Base-by-base conservation (phyloP, 352 stramenopile genomes). In the Pythium apleroticum region DNA sequence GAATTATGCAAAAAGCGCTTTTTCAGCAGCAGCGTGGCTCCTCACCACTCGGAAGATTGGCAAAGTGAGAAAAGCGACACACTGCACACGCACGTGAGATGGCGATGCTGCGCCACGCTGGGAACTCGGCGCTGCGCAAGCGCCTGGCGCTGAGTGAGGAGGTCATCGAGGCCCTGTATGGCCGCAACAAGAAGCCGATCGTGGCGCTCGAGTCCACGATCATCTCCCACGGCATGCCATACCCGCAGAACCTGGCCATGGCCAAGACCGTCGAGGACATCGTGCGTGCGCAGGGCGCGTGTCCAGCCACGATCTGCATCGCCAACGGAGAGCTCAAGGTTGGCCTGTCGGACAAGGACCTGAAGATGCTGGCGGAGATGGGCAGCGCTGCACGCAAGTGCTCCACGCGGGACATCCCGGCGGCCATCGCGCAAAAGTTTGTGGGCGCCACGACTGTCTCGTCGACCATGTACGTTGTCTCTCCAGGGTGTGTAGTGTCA, bases 151-250 rank as follows among this genome's bases (percentile, higher is more conserved):
- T 75, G 22, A 52, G 69, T 31, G 69, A 75, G n/a, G 69, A 75
- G 20, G 69, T 72, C 20, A 65, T 72, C 19, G 69, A 75, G 54
- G 69, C 69, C 11, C 46, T 75, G 17, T 72, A 72, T 45, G 69
- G 69, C 3, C 63, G 55, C 56, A 72, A 75, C 57, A 75, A 72
- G 69, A 77, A 68, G 45, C 80, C 86, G 12, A 72, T 96, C 6
- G 88, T 98, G 11, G 97, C 97, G 45, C 86, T 99, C 20, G 97
- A 99, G 78, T 98, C 91, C n/a, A 99, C 97, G 52, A 99, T 99
- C 75, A 98, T 99, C 61, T 98, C 96, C 31, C 97, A 99, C 76
- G 97, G 86, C 50, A 99, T 99, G 96, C 97, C 97, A 33, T 99
- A 93, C 77, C 97, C 97, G 52, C 80, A 99, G 73, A 99, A 99